Conservation (phyloP, 202 grass and related monocot species). For the Eragrostis tef region DNA sequence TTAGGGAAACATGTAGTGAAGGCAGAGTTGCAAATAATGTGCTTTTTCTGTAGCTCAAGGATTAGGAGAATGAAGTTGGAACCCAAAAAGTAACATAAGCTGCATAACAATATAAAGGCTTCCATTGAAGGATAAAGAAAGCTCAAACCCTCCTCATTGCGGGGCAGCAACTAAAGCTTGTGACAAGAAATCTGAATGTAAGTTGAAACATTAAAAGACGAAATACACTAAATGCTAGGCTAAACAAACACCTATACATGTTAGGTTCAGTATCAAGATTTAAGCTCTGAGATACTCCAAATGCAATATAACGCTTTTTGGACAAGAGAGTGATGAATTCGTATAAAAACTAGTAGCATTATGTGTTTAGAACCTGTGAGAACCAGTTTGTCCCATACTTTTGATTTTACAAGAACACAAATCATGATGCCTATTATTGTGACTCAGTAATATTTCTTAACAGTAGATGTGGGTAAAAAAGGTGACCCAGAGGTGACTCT, state of each 20-base stretch:
- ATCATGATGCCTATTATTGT: neutral
- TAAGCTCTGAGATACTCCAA: neutral
- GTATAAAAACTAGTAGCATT: neutral
- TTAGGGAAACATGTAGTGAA: neutral
- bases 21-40: conserved; percentile 14
- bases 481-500: neutral
- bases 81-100: neutral
- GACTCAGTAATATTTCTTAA: neutral
- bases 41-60: neutral
- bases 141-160: neutral
- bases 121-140: neutral
- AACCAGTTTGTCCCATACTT: neutral
- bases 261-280: neutral
- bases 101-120: neutral
- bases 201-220: neutral
- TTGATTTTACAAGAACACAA: neutral
- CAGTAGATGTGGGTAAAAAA: neutral
- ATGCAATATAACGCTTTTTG: neutral
- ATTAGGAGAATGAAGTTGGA: neutral
- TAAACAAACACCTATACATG: neutral
- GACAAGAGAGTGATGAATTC: neutral
- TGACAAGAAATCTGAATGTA: neutral
- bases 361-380: neutral
- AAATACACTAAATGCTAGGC: neutral
- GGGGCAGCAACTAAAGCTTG: neutral